phyloP scores from a whole-genome alignment of 1,284 basidiomycete genomes.

The Amylostereum areolatum region DNA sequence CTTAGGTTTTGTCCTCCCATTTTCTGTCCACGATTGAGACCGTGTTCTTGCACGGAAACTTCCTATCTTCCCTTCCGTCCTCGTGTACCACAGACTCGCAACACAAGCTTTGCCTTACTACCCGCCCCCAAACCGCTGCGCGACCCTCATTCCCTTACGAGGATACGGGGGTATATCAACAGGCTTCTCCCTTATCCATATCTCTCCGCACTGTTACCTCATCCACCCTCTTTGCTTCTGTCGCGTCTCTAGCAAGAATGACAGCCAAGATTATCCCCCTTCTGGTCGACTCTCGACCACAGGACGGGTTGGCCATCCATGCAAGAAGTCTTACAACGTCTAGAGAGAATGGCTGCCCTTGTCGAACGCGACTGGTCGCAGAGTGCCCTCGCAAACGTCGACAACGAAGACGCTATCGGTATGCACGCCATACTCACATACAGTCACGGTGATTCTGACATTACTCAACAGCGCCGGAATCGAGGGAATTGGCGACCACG shows the following conservation, averaged over 20 bases:
- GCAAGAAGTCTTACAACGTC: constrained; percentile 31
- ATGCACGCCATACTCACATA: constrained; percentile 13
- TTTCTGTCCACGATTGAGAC: constrained; percentile 9
- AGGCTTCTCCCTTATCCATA: constrained; percentile 22
- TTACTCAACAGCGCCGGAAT: constrained; percentile 27
- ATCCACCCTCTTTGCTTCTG: constrained; percentile 41
- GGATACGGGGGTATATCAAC: constrained; percentile 6
- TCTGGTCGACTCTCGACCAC: constrained; percentile 39
- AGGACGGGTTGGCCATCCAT: constrained; percentile 42
- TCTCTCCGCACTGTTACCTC: constrained; percentile 32
- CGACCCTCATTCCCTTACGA: constrained; percentile 10
- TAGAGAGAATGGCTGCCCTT: constrained; percentile 31
- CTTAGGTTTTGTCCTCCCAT: constrained; percentile 9
- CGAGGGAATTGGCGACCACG: constrained; percentile 36
- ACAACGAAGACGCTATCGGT: constrained; percentile 31
- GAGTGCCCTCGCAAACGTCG: constrained; percentile 33
- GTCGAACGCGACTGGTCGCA: constrained; percentile 51
- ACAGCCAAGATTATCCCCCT: constrained; percentile 40
- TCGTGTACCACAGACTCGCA: constrained; percentile 3
- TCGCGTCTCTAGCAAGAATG: constrained; percentile 48
- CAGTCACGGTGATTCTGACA: constrained; percentile 2
- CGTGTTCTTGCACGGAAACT: constrained; percentile 9
- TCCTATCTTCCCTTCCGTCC: constrained; percentile 8
- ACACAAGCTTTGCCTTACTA: constrained; percentile 8
- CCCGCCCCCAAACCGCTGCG: neutral